Evolutionary conservation across 352 stramenopile genomes (phyloP).

Genomic region (Phytophthora chlamydospora): DNA sequence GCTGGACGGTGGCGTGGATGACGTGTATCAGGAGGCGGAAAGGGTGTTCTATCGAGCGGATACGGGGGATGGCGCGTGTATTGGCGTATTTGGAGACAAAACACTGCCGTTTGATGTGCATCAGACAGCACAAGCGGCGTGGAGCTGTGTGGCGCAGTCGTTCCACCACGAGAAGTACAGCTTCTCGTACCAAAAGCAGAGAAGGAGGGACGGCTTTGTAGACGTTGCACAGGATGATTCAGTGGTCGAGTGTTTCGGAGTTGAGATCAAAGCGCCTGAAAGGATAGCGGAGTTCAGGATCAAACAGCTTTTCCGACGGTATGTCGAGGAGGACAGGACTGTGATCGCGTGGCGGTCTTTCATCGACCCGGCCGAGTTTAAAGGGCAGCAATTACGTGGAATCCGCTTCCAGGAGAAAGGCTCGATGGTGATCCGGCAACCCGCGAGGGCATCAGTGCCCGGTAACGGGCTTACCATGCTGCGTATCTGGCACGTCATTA

Average conservation of each 20-base stretch:
- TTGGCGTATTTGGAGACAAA: constrained; percentile 52
- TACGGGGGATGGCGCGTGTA: constrained; percentile 17
- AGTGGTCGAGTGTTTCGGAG: constrained; percentile 64
- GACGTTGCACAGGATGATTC: constrained; percentile 44
- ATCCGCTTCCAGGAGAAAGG: constrained; percentile 70
- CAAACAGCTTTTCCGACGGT: constrained; percentile 66
- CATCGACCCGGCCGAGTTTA: constrained; percentile 66
- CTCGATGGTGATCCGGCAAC: constrained; percentile 59
- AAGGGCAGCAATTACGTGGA: constrained; percentile 44
- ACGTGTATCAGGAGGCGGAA: constrained; percentile 44
- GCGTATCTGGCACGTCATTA: constrained; percentile 60
- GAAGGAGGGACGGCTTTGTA: constrained; percentile 10
- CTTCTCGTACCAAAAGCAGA: constrained; percentile 36
- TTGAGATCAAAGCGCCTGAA: constrained; percentile 56
- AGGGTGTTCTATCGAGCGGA: constrained; percentile 39
- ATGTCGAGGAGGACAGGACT: constrained; percentile 62
- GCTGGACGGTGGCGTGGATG: constrained; percentile 41
- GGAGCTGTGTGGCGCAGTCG: constrained; percentile 44
- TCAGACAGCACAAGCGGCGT: constrained; percentile 42
- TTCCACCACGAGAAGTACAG: constrained; percentile 47
- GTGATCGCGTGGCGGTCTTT: constrained; percentile 70
- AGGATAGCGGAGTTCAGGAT: constrained; percentile 60
- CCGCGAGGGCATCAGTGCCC: constrained; percentile 22
- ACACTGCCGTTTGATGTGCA: constrained; percentile 49
- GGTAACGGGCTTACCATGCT: constrained; percentile 37